A percentile compares a stretch with the other conserved stretches of the same genome.
phyloP scores from a whole-genome alignment of 768 basidiomycete species.

The Tulasnella calospora region DNA sequence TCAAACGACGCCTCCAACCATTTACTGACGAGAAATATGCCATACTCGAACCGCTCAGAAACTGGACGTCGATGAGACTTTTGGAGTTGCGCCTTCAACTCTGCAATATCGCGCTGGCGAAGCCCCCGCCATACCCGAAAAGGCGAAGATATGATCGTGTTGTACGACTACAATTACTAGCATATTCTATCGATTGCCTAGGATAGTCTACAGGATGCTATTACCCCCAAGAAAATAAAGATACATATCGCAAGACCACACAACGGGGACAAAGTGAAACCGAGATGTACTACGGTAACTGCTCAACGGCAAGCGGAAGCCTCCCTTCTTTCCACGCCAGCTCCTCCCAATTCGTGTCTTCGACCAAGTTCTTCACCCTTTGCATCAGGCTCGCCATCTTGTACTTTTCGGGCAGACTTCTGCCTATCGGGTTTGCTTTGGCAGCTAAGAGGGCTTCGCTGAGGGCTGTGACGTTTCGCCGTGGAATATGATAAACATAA shows the following conservation, averaged over 20 bases:
- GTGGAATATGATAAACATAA: slow-evolving; percentile 32
- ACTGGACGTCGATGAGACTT: slow-evolving; percentile 64
- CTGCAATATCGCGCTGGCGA: slow-evolving; percentile 52
- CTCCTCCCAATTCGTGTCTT: slow-evolving; percentile 13
- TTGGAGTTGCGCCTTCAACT: slow-evolving; percentile 84
- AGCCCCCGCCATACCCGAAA: slow-evolving; percentile 7
- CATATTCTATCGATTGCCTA: background rate
- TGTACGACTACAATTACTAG: background rate
- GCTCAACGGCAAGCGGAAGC: background rate
- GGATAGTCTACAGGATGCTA: background rate
- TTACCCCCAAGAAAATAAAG: background rate
- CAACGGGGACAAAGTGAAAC: background rate
- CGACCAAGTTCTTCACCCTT: slow-evolving; percentile 11
- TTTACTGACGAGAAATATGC: slow-evolving; percentile 23
- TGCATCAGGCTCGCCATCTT: slow-evolving; percentile 14
- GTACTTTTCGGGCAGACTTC: slow-evolving; percentile 6
- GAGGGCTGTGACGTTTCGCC: slow-evolving; percentile 27
- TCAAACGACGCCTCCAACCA: background rate
- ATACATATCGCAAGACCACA: background rate
- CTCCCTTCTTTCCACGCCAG: slow-evolving; percentile 7
- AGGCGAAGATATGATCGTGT: slow-evolving; percentile 18
- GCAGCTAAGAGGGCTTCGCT: slow-evolving; percentile 27
- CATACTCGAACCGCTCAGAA: slow-evolving; percentile 42
- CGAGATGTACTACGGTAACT: background rate
- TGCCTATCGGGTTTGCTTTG: slow-evolving; percentile 27